A percentile compares a stretch with the other conserved stretches of the same genome.
Evolutionary conservation across 2,329 filamentous ascomycete species (phyloP).

Genomic region (Drechslerella coelobrocha): DNA sequence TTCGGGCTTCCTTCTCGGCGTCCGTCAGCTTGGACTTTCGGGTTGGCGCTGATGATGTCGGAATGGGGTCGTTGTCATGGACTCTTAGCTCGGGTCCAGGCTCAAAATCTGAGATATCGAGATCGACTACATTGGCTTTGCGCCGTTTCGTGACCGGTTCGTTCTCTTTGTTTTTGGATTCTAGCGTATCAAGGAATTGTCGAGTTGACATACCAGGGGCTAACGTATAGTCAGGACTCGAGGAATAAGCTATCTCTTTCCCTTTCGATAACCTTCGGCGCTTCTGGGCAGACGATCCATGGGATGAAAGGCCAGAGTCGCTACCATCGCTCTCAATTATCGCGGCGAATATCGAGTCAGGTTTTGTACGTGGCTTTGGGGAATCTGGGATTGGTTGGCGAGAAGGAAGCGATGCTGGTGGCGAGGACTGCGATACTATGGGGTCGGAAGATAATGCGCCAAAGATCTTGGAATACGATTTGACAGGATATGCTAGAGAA

Average conservation of each 20-base stretch:
- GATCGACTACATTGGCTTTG: conserved; percentile 24
- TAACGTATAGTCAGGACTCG: conserved; percentile 10
- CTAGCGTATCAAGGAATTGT: conserved; percentile 7
- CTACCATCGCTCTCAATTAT: conserved; percentile 22
- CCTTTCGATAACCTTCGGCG: conserved; percentile 8
- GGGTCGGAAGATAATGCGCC: conserved; percentile 36
- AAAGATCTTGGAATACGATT: conserved; percentile 37
- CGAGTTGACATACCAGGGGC: conserved; percentile 5
- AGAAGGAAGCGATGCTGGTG: conserved; percentile 1
- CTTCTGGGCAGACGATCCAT: background rate
- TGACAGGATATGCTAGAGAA: background rate
- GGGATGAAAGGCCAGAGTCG: conserved; percentile 17
- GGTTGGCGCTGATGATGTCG: conserved; percentile 49
- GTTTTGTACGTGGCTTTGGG: conserved; percentile 10
- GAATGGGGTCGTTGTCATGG: background rate
- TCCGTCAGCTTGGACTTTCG: conserved; percentile 64
- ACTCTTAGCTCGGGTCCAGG: background rate
- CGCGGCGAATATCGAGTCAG: conserved; percentile 8
- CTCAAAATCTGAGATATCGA: conserved; percentile 25
- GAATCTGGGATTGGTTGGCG: background rate
- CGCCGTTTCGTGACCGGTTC: conserved; percentile 29
- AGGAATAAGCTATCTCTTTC: conserved; percentile 4
- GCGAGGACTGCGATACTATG: conserved; percentile 42
- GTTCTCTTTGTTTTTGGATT: conserved; percentile 2
- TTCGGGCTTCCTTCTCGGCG: conserved; percentile 62